Conservation (phyloP, 192 early-diverging fungal genomes). For the Coemansia sp. region DNA sequence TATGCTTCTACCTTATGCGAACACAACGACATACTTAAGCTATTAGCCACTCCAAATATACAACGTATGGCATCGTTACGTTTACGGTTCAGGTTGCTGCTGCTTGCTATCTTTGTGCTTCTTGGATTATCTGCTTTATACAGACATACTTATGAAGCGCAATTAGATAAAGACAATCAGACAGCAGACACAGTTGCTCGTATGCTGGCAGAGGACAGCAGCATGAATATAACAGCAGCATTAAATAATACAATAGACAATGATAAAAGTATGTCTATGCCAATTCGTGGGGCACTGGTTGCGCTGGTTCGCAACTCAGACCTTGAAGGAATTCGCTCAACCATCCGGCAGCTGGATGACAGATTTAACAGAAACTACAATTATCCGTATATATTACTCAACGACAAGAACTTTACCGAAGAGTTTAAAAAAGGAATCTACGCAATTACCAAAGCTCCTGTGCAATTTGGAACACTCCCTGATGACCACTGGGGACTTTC, state of each 20-base stretch:
- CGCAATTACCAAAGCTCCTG: constrained; percentile 56
- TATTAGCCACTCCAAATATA: not conserved
- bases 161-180: not conserved
- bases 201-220: not conserved
- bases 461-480: constrained; percentile 63
- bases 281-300: constrained; percentile 52
- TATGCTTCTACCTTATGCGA: not conserved
- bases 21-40: not conserved
- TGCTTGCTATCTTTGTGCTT: not conserved
- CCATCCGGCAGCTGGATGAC: constrained; percentile 71
- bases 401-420: constrained; percentile 63
- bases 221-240: not conserved
- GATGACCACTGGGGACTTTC: constrained; percentile 73
- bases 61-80: not conserved
- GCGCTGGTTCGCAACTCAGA: constrained; percentile 72
- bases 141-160: not conserved
- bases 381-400: constrained; percentile 72
- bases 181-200: not conserved
- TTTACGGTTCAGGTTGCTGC: not conserved
- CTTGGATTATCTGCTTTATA: not conserved
- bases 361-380: constrained; percentile 62
- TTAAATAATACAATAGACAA: not conserved
- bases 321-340: constrained; percentile 56
- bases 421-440: constrained; percentile 56
- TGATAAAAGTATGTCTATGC: not conserved